Conservation (phyloP, 1,284 basidiomycete genomes). For the Rugosomyces carneus region DNA sequence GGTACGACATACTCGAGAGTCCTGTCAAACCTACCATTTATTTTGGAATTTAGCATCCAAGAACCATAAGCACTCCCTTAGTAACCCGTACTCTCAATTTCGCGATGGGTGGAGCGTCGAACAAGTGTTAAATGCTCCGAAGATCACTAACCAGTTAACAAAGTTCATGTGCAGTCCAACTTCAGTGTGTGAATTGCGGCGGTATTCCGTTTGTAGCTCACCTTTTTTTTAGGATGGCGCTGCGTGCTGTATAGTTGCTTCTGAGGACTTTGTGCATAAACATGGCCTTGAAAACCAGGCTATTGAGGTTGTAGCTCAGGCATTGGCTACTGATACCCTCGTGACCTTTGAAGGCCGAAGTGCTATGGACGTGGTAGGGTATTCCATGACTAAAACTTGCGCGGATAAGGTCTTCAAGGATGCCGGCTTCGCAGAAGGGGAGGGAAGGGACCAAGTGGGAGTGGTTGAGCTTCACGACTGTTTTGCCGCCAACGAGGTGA, state of each 20-base stretch:
- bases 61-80: slow-evolving; percentile 78
- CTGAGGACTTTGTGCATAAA: slow-evolving; percentile 74
- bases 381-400: slow-evolving; percentile 65
- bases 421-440: slow-evolving; percentile 59
- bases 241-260: slow-evolving; percentile 71
- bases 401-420: slow-evolving; percentile 69
- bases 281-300: slow-evolving; percentile 81
- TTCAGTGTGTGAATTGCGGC: slow-evolving; percentile 35
- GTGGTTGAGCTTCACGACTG: slow-evolving; percentile 86
- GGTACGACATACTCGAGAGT: slow-evolving; percentile 34
- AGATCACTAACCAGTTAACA: slow-evolving; percentile 71
- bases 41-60: slow-evolving; percentile 52
- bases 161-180: slow-evolving; percentile 89
- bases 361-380: slow-evolving; percentile 73
- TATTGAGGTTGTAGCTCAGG: slow-evolving; percentile 69
- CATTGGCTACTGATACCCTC: slow-evolving; percentile 60
- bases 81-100: slow-evolving; percentile 87
- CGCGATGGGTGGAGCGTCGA: slow-evolving; percentile 69
- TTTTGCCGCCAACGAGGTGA: slow-evolving; percentile 73
- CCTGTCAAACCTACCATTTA: neutral
- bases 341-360: slow-evolving; percentile 58
- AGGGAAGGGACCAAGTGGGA: slow-evolving; percentile 72
- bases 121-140: slow-evolving; percentile 58
- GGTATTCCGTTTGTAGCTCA: neutral
- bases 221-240: slow-evolving; percentile 56